Evolutionary conservation across 2,329 filamentous ascomycete species (phyloP), one percentile per base, ranked within the genome.

Genomic region (Ustulina deusta): DNA sequence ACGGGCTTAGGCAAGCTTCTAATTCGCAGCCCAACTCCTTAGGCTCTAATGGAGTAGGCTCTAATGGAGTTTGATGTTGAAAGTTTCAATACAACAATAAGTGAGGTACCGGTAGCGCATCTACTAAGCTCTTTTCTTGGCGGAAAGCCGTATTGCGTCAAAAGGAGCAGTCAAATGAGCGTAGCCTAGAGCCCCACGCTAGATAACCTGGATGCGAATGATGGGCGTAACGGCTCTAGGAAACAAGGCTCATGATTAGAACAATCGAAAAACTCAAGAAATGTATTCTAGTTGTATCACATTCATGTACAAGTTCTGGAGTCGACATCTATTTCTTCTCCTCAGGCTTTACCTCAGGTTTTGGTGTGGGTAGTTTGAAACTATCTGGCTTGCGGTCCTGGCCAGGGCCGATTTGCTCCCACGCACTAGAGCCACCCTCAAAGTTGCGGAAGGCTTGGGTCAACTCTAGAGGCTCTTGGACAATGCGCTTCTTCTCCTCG

Each of bases 401-500:
- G 75, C 95, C 95, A 70, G 87, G 72, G 67, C 87, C 88, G 70
- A 91, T 81, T 72, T 86, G 89, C 83, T 90, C 89, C 89, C 88
- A 90, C 15, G 87, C 87, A 72, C 90, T 89, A 54, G 89, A 90
- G 64, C 94, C 93, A 69, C 94, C 94, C 83, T 97, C 94, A 78
- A 99, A 99, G 85, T 99, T 98, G 75, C 96, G 90, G 90, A 97
- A 99, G 7, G 97, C 96, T 83, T 99, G 96, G 15, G 96, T 98
- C 82, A 99, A 88, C 85, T 99, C 96, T 57, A 99, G 86, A 46
- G 97, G 96, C 86, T 99, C 97, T 36, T 97, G 95, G 69, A 99
- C 95, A 79, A 99, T 97, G 70, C 96, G 90, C 90, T 99, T 99
- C 92, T 97, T 99, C 87, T 99, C 97, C 84, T 99, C 96, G 74